Evolutionary conservation across 169 alveolate species (phyloP), one percentile per base, ranked within the genome.

Genomic region (Babesia ovata): DNA sequence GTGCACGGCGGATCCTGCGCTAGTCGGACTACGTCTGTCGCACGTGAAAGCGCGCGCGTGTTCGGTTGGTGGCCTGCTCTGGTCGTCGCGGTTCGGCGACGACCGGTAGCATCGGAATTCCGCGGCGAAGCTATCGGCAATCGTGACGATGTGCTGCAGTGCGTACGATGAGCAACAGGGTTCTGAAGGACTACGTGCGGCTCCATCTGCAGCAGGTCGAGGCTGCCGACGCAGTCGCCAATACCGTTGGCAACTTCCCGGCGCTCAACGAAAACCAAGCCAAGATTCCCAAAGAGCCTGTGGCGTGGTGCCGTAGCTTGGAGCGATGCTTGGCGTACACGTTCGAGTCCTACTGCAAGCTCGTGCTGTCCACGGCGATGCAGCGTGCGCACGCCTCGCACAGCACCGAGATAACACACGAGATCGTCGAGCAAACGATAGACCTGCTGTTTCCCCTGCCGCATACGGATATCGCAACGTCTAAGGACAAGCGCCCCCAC

Each of bases 261-360:
- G 75, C 63, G 26, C 28, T 60, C 28, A 63, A 19, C 26, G 56
- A 46, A 17, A 22, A 24, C 14, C n/a, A 59, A 13, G 79, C 44
- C 13, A 28, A 22, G 17, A 14, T 59, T 22, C 73, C 50, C 9
- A 11, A 72, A 21, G 72, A 78, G 21, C 50, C 69, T 21, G 42
- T 58, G 79, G 4, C 78, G 19, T 72, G 88, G 88, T 81, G 88
- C 26, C 58, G 46, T 29, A 70, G 79, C 45, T 33, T 81, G 4
- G 88, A 81, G n/a, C 88, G 88, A 13, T 48, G 77, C 52, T 13
- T 81, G 24, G 88, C 83, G 22, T 72, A 81, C 67, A 75, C 88
- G 28, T 81, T 81, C 49, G 79, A 74, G 84, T 81, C 70, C 13
- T 81, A 69, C 60, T 81, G 88, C 54, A 72, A 74, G 66, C 67